Conservation (phyloP, 257 asterid genomes). For the Gentiana straminea region DNA sequence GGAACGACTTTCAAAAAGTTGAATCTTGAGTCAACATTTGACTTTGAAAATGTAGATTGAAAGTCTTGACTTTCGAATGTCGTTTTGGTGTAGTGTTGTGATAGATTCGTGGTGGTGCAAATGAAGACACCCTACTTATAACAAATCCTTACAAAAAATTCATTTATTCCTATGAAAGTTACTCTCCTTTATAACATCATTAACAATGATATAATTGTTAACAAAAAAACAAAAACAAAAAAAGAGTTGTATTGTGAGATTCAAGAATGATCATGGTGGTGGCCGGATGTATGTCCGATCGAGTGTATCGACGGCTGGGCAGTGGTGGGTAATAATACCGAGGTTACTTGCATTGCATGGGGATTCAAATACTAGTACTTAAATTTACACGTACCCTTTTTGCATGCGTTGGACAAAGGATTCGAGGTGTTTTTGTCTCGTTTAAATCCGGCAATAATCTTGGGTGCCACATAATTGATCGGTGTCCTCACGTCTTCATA, state of each 20-base stretch:
- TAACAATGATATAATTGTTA: too few species aligned
- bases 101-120: too few species aligned
- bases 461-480: conserved; percentile 23
- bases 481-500: conserved; percentile 32
- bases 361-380: conserved; percentile 17
- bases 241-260: not conserved
- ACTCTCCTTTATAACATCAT: too few species aligned
- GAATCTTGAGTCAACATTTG: too few species aligned
- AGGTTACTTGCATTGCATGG: conserved; percentile 18
- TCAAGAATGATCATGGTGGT: not conserved
- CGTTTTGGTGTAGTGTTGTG: too few species aligned
- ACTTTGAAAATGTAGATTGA: too few species aligned
- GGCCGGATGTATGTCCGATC: conserved; percentile 1
- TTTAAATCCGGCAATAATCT: conserved; percentile 46
- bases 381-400: not conserved
- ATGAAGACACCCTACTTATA: too few species aligned
- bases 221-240: too few species aligned
- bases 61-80: too few species aligned
- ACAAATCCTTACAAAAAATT: too few species aligned
- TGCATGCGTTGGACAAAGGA: conserved; percentile 21
- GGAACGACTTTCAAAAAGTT: too few species aligned
- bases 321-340: conserved; percentile 21
- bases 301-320: conserved; percentile 28
- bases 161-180: too few species aligned
- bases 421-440: conserved; percentile 27